Evolutionary conservation across 208 protist species (phyloP).

Genomic region (Crithidia brevicula): DNA sequence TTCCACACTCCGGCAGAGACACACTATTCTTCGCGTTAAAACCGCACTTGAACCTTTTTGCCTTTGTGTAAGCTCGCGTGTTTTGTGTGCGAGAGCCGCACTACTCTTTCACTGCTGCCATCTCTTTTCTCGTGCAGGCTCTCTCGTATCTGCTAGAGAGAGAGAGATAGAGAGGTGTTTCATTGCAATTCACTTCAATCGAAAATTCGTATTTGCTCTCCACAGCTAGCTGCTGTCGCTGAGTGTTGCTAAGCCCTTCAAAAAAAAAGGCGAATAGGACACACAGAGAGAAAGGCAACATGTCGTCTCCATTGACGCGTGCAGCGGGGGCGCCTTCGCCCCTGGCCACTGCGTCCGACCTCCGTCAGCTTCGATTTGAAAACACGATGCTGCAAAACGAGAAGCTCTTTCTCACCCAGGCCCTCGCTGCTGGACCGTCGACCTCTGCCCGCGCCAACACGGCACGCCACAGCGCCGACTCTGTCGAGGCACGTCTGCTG

Average conservation of each 20-base stretch:
- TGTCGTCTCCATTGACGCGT: background rate
- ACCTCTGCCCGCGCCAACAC: conserved; percentile 59
- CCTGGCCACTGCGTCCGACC: background rate
- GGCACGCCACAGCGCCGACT: conserved; percentile 45
- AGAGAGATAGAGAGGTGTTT: background rate
- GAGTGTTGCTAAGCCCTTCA: no score
- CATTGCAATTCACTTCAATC: no score
- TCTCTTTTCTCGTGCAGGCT: no score
- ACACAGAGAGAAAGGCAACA: background rate
- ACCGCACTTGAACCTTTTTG: background rate
- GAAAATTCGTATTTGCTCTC: no score
- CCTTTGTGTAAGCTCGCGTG: background rate
- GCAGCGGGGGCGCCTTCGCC: background rate
- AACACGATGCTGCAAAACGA: conserved; percentile 47
- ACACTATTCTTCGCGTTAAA: no score
- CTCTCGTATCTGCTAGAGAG: no score
- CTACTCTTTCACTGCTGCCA: no score
- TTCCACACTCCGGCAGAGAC: no score
- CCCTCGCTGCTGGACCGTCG: conserved; percentile 34
- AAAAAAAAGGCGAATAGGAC: no score
- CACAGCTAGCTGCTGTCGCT: no score
- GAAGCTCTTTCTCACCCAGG: conserved; percentile 46
- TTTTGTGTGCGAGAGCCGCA: no score
- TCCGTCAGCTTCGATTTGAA: conserved; percentile 57
- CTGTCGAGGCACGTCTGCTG: conserved; percentile 50